A percentile compares a stretch with the other conserved stretches of the same genome.
phyloP scores from a whole-genome alignment of 495 filamentous ascomycete genomes.

The Penicillium mononematosum region DNA sequence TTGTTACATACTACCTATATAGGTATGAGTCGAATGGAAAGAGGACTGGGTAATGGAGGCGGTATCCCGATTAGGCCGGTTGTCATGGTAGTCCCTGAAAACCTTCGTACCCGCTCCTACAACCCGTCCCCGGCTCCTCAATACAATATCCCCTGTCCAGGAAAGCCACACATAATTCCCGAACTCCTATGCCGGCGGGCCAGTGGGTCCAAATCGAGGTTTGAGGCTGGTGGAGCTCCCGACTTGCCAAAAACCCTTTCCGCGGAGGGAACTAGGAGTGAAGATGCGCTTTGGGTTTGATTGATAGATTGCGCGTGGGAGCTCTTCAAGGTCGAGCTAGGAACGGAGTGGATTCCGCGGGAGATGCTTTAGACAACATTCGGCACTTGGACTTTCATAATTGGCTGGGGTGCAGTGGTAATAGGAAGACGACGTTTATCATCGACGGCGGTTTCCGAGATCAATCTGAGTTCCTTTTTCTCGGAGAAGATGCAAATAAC shows the following conservation, averaged over 20 bases:
- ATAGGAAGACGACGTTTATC: not conserved
- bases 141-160: not conserved
- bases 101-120: not conserved
- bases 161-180: not conserved
- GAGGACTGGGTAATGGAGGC: too few relatives aligned
- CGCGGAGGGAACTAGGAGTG: constrained; percentile 2
- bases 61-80: too few relatives aligned
- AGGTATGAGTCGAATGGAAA: too few relatives aligned
- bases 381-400: not conserved
- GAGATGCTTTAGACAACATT: not conserved
- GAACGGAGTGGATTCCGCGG: not conserved
- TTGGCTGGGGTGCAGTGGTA: not conserved
- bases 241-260: constrained; percentile 7
- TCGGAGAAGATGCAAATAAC: not conserved
- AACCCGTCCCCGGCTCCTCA: not conserved
- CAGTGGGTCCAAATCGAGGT: not conserved
- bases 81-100: too few relatives aligned
- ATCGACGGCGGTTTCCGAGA: not conserved
- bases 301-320: not conserved
- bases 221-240: constrained; percentile 4
- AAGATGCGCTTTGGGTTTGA: not conserved
- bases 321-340: not conserved
- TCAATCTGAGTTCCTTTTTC: not conserved
- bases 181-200: constrained; percentile 4
- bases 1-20: too few relatives aligned